Percentiles rank a stretch among this genome's conserved stretches.
These are phyloP conservation scores for Cladosporium halotolerans DNA, from an alignment of 2,329 filamentous ascomycete genomes.

Conservation along the genomic window DNA sequence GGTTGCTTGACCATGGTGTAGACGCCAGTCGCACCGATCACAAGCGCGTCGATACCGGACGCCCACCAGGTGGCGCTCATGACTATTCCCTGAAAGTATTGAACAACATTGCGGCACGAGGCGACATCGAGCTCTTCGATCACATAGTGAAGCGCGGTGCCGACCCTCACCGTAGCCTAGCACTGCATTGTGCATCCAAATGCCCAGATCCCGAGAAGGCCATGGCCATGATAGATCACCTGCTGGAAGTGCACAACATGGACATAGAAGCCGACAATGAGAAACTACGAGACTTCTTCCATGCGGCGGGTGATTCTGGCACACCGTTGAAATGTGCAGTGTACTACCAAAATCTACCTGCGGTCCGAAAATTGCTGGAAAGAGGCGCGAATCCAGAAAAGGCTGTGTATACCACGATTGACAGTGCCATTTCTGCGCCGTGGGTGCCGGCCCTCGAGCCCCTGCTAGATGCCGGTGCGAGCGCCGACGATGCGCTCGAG, in stretches of 20 bases:
- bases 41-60: constrained; percentile 1
- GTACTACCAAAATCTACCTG: constrained; percentile 9
- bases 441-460: constrained; percentile 10
- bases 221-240: constrained; percentile 11
- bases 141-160: constrained; percentile 15
- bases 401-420: neutral
- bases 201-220: constrained; percentile 8
- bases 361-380: constrained; percentile 8
- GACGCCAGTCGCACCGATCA: constrained; percentile 12
- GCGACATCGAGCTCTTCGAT: constrained; percentile 13
- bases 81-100: constrained; percentile 14
- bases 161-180: constrained; percentile 10
- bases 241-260: constrained; percentile 13
- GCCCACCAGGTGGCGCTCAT: neutral
- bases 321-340: constrained; percentile 12
- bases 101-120: constrained; percentile 11
- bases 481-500: neutral
- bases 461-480: constrained; percentile 11
- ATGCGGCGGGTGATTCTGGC: constrained; percentile 1
- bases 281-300: constrained; percentile 6
- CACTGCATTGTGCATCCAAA: constrained; percentile 10
- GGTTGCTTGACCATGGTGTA: constrained; percentile 13
- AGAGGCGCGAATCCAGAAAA: constrained; percentile 9
- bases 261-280: constrained; percentile 13
- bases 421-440: neutral